phyloP scores from a whole-genome alignment of 306 rosid species.

The Morella rubra region DNA sequence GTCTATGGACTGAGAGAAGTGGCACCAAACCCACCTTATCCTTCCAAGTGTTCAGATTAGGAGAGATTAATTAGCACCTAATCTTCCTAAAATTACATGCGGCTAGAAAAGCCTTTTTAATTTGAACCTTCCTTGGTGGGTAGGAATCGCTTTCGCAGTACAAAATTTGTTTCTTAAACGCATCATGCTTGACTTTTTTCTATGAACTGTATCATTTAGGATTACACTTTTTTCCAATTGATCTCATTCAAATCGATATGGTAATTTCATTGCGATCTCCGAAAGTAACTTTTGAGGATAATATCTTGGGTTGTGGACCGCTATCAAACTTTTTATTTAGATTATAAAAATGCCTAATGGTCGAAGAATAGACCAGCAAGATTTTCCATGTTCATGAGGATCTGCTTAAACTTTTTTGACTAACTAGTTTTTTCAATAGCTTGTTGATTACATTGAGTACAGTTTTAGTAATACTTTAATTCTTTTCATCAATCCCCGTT shows the following conservation, averaged over 20 bases:
- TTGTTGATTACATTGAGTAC: too few relatives aligned
- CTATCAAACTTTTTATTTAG: constrained; percentile 26
- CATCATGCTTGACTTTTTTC: constrained; percentile 38
- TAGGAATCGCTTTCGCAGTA: constrained; percentile 42
- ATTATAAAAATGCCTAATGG: constrained; percentile 21
- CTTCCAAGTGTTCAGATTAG: constrained; percentile 38
- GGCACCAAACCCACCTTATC: constrained; percentile 49
- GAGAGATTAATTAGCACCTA: constrained; percentile 35
- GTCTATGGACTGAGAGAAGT: too few relatives aligned
- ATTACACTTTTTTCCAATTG: constrained; percentile 28
- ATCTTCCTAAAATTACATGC: constrained; percentile 39
- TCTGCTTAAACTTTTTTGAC: too few relatives aligned
- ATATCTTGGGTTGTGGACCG: constrained; percentile 38
- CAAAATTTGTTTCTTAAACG: constrained; percentile 27
- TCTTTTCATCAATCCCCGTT: too few relatives aligned
- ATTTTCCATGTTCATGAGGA: too few relatives aligned
- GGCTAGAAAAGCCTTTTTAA: constrained; percentile 28
- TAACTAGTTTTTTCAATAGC: too few relatives aligned
- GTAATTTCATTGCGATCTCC: constrained; percentile 34
- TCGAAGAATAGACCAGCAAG: not conserved
- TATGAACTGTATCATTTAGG: constrained; percentile 38
- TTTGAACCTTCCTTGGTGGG: constrained; percentile 45
- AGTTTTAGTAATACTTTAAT: too few relatives aligned
- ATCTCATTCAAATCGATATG: constrained; percentile 19
- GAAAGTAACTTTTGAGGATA: constrained; percentile 35